These are phyloP conservation scores for Euryodendron excelsum DNA, from an alignment of 148 eudicot species.

Conservation along the genomic window DNA sequence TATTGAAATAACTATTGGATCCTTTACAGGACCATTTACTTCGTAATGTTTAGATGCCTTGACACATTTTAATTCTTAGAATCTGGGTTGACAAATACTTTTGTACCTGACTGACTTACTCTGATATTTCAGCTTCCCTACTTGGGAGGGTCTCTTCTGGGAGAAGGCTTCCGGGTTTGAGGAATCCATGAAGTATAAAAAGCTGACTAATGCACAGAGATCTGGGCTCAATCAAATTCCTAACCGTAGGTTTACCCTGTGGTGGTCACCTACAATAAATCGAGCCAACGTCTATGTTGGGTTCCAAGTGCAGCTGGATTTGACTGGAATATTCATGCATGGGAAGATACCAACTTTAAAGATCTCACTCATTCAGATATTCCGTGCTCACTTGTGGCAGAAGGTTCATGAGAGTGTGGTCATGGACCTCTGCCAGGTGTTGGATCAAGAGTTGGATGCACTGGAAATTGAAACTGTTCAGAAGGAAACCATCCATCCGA, in stretches of 20 bases:
- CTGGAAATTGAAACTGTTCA: conserved; percentile 97
- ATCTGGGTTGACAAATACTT: background rate
- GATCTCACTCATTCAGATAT: conserved; percentile 97
- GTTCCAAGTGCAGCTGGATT: conserved; percentile 98
- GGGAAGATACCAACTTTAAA: conserved; percentile 96
- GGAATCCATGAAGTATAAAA: conserved; percentile 99
- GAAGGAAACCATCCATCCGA: conserved; percentile 98
- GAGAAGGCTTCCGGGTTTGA: conserved; percentile 99
- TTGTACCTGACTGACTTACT: background rate
- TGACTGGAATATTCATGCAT: conserved; percentile 99
- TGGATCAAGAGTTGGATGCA: conserved; percentile 97
- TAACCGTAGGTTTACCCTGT: conserved; percentile 92
- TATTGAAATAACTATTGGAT: background rate
- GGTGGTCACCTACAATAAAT: conserved; percentile 99
- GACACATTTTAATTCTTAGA: background rate
- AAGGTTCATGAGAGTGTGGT: conserved; percentile 99
- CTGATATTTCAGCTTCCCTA: conserved; percentile 71
- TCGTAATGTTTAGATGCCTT: background rate
- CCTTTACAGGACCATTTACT: background rate
- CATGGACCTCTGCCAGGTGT: conserved; percentile 99
- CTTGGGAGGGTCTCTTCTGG: conserved; percentile 99
- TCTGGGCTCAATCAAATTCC: conserved; percentile 99
- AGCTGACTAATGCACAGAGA: conserved; percentile 96
- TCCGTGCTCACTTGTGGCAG: conserved; percentile 99
- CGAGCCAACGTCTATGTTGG: conserved; percentile 99